phyloP scores from a whole-genome alignment of 306 rosid species.

The Prunus kanzakura region DNA sequence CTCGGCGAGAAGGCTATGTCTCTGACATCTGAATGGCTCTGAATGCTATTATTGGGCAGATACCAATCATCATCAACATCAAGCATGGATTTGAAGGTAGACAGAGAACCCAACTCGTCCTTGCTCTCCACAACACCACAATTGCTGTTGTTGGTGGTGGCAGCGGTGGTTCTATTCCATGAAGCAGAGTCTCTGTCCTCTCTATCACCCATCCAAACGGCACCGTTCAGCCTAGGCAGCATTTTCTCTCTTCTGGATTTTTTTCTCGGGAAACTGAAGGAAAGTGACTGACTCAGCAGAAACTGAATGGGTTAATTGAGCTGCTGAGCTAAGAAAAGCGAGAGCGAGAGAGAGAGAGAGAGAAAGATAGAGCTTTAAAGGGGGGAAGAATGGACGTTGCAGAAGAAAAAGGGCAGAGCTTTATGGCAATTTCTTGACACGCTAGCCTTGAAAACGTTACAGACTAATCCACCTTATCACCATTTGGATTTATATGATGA shows the following conservation, averaged over 20 bases:
- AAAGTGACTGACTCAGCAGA: background rate
- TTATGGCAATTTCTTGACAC: conserved; percentile 11
- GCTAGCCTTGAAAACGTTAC: conserved; percentile 12
- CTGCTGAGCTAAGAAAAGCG: too few species aligned
- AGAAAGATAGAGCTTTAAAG: background rate
- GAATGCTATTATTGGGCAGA: conserved; percentile 34
- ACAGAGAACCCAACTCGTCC: conserved; percentile 41
- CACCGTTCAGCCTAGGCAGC: conserved; percentile 44
- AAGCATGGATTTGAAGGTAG: conserved; percentile 76
- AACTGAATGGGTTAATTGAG: background rate
- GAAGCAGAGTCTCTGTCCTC: conserved; percentile 47
- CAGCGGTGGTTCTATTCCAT: conserved; percentile 47
- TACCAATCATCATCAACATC: conserved; percentile 58
- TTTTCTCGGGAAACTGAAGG: background rate
- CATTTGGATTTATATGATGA: conserved; percentile 7
- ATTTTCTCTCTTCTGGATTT: conserved; percentile 12
- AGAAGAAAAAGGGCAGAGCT: conserved; percentile 7
- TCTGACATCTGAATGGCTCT: conserved; percentile 30
- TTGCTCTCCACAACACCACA: conserved; percentile 27
- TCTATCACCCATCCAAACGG: conserved; percentile 46
- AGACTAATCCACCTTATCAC: conserved; percentile 2
- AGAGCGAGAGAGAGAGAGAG: background rate
- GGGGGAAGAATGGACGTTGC: conserved; percentile 9
- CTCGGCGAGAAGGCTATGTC: conserved; percentile 39
- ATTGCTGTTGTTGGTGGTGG: conserved; percentile 16